Evolutionary conservation across 2,329 filamentous ascomycete genomes (phyloP), one percentile per base, ranked within the genome.

Genomic region (Tolypocladium cylindrosporum): DNA sequence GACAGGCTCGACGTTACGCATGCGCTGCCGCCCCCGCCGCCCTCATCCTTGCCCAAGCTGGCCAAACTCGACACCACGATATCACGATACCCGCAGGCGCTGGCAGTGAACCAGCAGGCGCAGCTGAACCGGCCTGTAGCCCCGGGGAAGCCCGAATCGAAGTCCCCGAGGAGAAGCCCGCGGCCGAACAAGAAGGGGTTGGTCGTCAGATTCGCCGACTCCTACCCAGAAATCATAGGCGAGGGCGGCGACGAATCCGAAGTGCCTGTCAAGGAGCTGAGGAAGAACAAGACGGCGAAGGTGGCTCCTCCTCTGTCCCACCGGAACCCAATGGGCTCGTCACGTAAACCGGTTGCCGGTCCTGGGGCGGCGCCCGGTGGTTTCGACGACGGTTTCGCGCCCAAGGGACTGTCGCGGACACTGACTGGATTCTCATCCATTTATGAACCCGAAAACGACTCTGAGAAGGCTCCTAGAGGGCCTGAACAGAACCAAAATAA

Each of bases 211-310:
- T 97, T 97, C 66, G 82, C 81, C 56, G 84, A 89, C 64, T 81
- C 80, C 11, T 78, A 81, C 57, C 91, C 92, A 8, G 88, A 91
- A 53, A 74, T 96, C 61, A 97, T 97, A 67, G 93, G 93, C 53
- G 87, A 93, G 71, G 93, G 93, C 59, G 93, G 93, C 40, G 93
- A 97, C 67, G 91, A 96, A 71, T 87, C 88, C 57, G 85, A 89
- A 57, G 75, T 81, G 10, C 89, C 89, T 1, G 82, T 86, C 1
- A 77, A 84, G 24, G 88, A 94, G 68, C 87, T 96, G 57, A 86
- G 84, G 6, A 79, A 77, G 68, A 77, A 75, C 61, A 86, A 81
- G 71, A 77, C 66, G 63, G 56, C 67, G 37, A 73, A 68, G 64
- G 72, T 67, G 60, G 66, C 71, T 24, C 71, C 67, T 16, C 70